A percentile compares a stretch with the other conserved stretches of the same genome.
These are phyloP conservation scores for Curvularia lunata DNA, from an alignment of 2,329 filamentous ascomycete species.

Conservation along the genomic window DNA sequence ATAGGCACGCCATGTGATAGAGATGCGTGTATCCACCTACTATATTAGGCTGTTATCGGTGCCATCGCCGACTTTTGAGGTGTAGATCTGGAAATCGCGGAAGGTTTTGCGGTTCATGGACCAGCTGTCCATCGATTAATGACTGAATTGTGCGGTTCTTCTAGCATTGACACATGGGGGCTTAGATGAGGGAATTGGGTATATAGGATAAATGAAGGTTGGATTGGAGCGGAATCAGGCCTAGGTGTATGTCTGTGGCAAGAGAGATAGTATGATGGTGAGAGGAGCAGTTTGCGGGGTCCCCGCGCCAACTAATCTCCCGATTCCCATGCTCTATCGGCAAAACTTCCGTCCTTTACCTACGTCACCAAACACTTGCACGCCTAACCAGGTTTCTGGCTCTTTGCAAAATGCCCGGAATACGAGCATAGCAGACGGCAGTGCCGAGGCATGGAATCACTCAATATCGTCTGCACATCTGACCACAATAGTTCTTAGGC, in stretches of 20 bases:
- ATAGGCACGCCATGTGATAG: neutral
- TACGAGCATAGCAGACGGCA: neutral
- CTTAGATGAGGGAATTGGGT: too few species aligned
- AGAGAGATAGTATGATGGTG: neutral
- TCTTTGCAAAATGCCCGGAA: neutral
- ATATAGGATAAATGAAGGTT: neutral
- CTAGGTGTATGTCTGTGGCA: neutral
- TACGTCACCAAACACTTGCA: neutral
- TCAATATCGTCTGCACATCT: neutral
- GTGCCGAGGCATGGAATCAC: neutral
- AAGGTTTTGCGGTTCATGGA: neutral
- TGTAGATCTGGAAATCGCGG: neutral
- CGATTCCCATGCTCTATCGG: neutral
- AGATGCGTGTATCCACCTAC: neutral
- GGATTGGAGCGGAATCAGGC: neutral
- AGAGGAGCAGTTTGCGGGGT: neutral
- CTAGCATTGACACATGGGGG: neutral
- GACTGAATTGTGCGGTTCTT: too few species aligned
- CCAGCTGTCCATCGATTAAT: too few species aligned
- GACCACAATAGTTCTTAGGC: neutral
- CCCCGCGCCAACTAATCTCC: neutral
- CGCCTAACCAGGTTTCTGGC: neutral
- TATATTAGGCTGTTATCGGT: neutral
- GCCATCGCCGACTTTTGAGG: neutral
- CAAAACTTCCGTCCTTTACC: too few species aligned